Percentiles rank a stretch among this genome's conserved stretches.
phyloP scores from a whole-genome alignment of 768 basidiomycete species.

The Phlegmacium glaucopus region DNA sequence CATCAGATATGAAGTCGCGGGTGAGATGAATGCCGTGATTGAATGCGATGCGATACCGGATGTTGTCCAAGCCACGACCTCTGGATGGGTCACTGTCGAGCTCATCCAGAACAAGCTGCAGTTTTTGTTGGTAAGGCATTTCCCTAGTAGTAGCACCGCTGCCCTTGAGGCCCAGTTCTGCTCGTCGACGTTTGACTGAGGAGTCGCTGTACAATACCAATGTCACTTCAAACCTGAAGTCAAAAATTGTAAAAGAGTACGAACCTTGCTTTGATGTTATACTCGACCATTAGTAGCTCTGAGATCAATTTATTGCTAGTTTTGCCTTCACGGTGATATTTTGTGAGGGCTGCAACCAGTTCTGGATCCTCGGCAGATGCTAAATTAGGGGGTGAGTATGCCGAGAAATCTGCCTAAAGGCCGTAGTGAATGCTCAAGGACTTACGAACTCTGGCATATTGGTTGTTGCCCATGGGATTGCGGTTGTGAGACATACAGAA shows the following conservation, averaged over 20 bases:
- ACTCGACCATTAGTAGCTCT: constrained; percentile 11
- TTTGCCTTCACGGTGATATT: constrained; percentile 16
- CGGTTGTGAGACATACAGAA: constrained; percentile 8
- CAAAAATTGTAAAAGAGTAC: neutral
- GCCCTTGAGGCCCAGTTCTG: constrained; percentile 12
- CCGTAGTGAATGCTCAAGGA: neutral
- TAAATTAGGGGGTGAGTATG: neutral
- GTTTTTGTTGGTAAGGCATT: constrained; percentile 9
- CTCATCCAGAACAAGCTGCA: constrained; percentile 19
- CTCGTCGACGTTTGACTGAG: constrained; percentile 16
- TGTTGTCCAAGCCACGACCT: constrained; percentile 13
- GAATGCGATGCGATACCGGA: constrained; percentile 17
- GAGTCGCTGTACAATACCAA: constrained; percentile 3
- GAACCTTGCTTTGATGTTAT: constrained; percentile 14
- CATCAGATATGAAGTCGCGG: constrained; percentile 9
- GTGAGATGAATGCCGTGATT: constrained; percentile 13
- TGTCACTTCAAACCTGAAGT: too few species aligned
- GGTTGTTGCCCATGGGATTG: constrained; percentile 18
- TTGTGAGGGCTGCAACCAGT: constrained; percentile 10
- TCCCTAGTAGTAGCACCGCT: constrained; percentile 13
- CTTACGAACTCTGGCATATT: constrained; percentile 9
- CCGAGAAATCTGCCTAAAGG: too few species aligned
- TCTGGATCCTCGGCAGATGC: constrained; percentile 11
- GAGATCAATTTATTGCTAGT: constrained; percentile 17
- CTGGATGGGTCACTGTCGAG: constrained; percentile 18